Percentiles rank a stretch among this genome's conserved stretches.
Conservation (phyloP, 805 yeast species). For the Saccharomycopsis capsularis region DNA sequence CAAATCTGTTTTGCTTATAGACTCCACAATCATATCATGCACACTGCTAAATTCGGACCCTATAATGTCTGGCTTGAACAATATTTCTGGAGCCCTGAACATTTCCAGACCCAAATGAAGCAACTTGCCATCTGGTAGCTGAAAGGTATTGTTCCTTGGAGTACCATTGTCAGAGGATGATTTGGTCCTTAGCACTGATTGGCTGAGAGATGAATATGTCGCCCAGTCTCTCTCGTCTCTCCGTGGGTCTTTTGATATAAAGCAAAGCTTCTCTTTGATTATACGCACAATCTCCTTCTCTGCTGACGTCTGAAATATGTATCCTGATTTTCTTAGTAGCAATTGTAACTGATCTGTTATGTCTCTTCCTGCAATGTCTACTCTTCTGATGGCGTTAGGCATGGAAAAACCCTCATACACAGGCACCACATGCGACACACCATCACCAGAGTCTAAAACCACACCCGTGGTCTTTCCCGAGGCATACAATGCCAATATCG, state of each 20-base stretch:
- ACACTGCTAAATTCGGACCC: conserved; percentile 72
- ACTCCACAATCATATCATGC: conserved; percentile 54
- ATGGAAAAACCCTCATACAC: conserved; percentile 84
- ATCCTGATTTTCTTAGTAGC: conserved; percentile 62
- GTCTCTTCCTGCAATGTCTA: conserved; percentile 83
- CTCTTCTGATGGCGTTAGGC: conserved; percentile 61
- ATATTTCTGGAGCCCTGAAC: conserved; percentile 70
- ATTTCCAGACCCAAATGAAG: conserved; percentile 60
- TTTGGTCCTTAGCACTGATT: conserved; percentile 9
- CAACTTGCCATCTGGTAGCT: conserved; percentile 77
- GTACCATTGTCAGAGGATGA: conserved; percentile 17
- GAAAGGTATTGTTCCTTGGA: conserved; percentile 34
- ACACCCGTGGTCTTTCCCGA: conserved; percentile 88
- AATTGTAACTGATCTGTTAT: conserved; percentile 68
- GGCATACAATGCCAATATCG: conserved; percentile 78
- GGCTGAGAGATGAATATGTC: conserved; percentile 13
- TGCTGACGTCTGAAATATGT: conserved; percentile 57
- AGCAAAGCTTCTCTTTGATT: conserved; percentile 73
- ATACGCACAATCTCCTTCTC: conserved; percentile 76
- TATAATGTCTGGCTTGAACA: conserved; percentile 70
- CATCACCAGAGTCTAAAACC: conserved; percentile 89
- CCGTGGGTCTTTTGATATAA: conserved; percentile 48
- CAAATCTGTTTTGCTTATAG: conserved; percentile 66
- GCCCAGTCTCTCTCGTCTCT: conserved; percentile 48
- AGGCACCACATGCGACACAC: conserved; percentile 82